Percentiles rank a stretch among this genome's conserved stretches.
phyloP scores from a whole-genome alignment of 768 basidiomycete species.

The Lentinula sp. region DNA sequence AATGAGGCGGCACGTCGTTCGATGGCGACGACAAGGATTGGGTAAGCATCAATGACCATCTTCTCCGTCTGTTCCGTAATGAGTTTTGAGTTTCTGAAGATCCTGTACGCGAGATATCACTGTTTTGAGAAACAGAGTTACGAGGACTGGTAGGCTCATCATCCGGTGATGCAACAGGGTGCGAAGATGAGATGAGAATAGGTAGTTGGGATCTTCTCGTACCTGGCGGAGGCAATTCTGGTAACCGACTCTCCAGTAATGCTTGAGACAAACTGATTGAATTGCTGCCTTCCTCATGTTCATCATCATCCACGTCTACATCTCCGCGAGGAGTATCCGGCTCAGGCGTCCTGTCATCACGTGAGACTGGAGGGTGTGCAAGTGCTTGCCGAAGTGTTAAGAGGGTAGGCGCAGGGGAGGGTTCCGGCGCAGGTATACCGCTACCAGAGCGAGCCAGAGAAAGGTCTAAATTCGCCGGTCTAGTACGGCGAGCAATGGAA shows the following conservation, averaged over 20 bases:
- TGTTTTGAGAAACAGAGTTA: slow-evolving; percentile 28
- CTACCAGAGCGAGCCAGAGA: slow-evolving; percentile 31
- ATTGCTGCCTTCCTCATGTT: slow-evolving; percentile 55
- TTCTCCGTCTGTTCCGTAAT: slow-evolving; percentile 44
- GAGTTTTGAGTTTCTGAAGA: slow-evolving; percentile 22
- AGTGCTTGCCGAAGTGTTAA: slow-evolving; percentile 63
- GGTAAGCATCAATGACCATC: slow-evolving; percentile 68
- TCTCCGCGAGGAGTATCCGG: slow-evolving; percentile 32
- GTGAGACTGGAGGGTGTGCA: slow-evolving; percentile 28
- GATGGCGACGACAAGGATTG: slow-evolving; percentile 23
- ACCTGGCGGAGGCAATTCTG: slow-evolving; percentile 67
- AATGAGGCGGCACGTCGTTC: slow-evolving; percentile 8
- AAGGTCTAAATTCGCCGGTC: slow-evolving; percentile 69
- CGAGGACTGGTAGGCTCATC: slow-evolving; percentile 43
- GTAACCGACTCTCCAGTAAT: slow-evolving; percentile 72
- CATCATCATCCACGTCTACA: slow-evolving; percentile 40
- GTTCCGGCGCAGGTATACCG: slow-evolving; percentile 34
- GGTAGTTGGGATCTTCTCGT: slow-evolving; percentile 61
- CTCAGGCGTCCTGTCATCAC: slow-evolving; percentile 16
- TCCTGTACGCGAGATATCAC: slow-evolving; percentile 17
- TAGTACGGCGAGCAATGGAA: slow-evolving; percentile 37
- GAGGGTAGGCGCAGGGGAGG: slow-evolving; percentile 59
- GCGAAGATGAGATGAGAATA: slow-evolving; percentile 50
- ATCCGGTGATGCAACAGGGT: slow-evolving; percentile 29
- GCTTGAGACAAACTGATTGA: slow-evolving; percentile 74